Base-by-base conservation (phyloP, 1,284 basidiomycete genomes). In the Ustilago crameri region DNA sequence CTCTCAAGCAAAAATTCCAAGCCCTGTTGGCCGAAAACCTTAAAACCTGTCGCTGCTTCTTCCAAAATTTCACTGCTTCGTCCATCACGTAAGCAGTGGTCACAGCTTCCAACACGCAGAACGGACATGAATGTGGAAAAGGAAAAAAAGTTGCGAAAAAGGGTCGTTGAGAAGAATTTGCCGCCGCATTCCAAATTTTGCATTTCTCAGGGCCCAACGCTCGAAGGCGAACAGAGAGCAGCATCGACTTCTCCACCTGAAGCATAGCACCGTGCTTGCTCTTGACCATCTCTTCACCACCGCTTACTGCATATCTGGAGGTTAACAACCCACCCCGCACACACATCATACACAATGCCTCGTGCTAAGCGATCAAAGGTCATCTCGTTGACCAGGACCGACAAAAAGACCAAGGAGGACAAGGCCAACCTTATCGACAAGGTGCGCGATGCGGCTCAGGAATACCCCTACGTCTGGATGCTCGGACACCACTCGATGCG, bases 401-500 rank as follows among this genome's bases (percentile, higher is more conserved):
- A 74, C 54, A 86, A 88, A 68, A 82, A 81, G 68, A 87, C 86
- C 20, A 86, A 86, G 69, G 86, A 86, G 80, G 90, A 93, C 82
- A 98, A 98, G 87, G 88, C 87, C 72, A 89, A 88, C 50, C 87
- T 95, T 75, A 90, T 97, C 81, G 88, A 88, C 73, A 89, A 92
- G 85, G 92, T 97, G 59, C 71, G 89, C 83, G 73, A 68, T 71
- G 85, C 78, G 12, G 74, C 79, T 18, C 64, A 75, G 78, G 91
- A 93, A 86, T 96, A 91, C 89, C 89, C 90, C 74, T 96, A 95
- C 84, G 91, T 93, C 84, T 98, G 94, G 93, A 84, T 98, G 30
- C 96, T 98, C 83, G 90, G 91, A 76, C 91, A 97, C 24, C 93
- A 93, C 40, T 90, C 93, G 80, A 95, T 97, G 93, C 89, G 95